phyloP scores from a whole-genome alignment of 257 asterid genomes.

The Coffea canephora region DNA sequence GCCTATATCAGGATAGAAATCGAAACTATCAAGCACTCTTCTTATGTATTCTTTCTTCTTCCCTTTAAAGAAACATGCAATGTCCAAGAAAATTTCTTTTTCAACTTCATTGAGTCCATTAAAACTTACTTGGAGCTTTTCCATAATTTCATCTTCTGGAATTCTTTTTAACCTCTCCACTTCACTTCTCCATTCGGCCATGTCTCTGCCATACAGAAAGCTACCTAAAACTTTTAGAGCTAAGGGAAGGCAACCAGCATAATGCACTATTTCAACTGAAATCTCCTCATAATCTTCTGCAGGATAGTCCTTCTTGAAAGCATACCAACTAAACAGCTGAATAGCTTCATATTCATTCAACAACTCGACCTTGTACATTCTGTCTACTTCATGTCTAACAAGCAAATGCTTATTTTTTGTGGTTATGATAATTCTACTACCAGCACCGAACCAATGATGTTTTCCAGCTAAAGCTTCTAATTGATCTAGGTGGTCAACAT shows the following conservation, averaged over 20 bases:
- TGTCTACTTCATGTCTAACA: neutral
- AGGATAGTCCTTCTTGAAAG: neutral
- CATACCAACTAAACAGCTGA: neutral
- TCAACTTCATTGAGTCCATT: neutral
- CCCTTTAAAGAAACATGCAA: constrained; percentile 14
- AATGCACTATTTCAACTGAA: no score
- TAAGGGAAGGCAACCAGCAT: no score
- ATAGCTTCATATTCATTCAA: neutral
- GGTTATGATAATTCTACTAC: constrained; percentile 17
- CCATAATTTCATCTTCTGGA: neutral
- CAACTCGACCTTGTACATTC: neutral
- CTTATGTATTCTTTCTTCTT: neutral
- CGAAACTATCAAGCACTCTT: neutral
- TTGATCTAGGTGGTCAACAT: neutral
- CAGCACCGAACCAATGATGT: constrained; percentile 9
- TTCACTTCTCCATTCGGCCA: neutral
- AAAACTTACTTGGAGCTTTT: neutral
- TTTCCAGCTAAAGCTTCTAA: neutral
- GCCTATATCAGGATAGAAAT: neutral
- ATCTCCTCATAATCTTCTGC: no score
- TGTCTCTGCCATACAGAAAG: neutral
- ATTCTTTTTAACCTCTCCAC: neutral
- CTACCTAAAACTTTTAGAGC: neutral
- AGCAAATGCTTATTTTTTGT: constrained; percentile 6
- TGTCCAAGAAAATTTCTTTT: constrained; percentile 9